Conservation (phyloP, 129 eudicot species). For the Solidago caesia region DNA sequence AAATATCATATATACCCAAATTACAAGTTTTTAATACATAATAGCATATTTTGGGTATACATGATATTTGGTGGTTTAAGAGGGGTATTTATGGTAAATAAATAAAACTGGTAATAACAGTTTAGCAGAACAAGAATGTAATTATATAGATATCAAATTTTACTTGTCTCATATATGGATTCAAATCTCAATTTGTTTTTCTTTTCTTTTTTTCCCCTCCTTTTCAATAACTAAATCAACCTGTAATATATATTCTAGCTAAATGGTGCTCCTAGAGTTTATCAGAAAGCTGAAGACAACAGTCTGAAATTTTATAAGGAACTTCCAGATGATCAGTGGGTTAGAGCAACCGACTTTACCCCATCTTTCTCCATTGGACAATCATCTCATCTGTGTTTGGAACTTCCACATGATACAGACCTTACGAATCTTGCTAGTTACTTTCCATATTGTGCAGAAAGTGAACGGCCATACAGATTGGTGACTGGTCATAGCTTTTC, state of each 20-base stretch:
- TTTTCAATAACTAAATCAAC: background rate
- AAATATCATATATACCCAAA: no score
- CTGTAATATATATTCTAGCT: constrained; percentile 35
- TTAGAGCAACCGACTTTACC: constrained; percentile 79
- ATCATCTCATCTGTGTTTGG: constrained; percentile 69
- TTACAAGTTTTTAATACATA: no score
- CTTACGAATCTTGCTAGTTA: constrained; percentile 50
- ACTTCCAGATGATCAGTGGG: constrained; percentile 64
- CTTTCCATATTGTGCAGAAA: constrained; percentile 51
- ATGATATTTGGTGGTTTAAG: no score
- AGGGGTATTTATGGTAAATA: no score
- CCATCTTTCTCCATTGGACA: constrained; percentile 62
- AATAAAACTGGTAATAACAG: no score
- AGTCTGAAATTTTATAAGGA: constrained; percentile 36
- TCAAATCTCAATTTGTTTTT: no score
- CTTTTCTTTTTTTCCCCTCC: no score
- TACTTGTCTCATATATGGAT: no score
- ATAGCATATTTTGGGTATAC: no score
- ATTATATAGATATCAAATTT: no score
- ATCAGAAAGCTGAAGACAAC: constrained; percentile 36
- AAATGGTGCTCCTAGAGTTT: constrained; percentile 72
- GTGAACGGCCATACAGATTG: constrained; percentile 35
- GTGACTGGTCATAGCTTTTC: constrained; percentile 48
- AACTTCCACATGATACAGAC: constrained; percentile 46
- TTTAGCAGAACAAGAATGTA: no score